Evolutionary conservation across 2,329 filamentous ascomycete genomes (phyloP), one percentile per base, ranked within the genome.

Genomic region (Aureobasidium namibiae): DNA sequence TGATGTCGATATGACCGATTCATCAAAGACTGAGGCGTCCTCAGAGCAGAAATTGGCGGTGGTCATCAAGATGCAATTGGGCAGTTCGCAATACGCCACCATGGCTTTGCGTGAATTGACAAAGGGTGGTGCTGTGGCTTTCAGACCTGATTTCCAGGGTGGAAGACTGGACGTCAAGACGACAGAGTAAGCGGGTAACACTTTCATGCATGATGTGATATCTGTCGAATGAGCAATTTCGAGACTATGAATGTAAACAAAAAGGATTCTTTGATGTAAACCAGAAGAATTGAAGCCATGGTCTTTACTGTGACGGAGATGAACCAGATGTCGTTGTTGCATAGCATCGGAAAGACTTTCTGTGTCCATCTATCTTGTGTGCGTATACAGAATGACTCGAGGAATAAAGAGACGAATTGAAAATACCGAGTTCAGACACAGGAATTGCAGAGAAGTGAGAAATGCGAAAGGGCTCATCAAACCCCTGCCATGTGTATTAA

Each of bases 81-180:
- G 84, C 1, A 84, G 85, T 50, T 91, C 88, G 68, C 87, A 90
- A 68, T 95, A 95, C 74, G 90, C 90, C 0, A 95, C 90, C 0
- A 89, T 95, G 78, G 88, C 88, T 67, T 70, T 95, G 64, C 77
- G 90, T 56, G 90, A 95, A 73, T 73, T 95, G 62, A 91, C 90
- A 78, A 87, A 85, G 67, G 74, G 73, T 42, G 83, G 85, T 2
- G 85, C 83, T 13, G 76, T 85, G 5, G 78, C 79, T 8, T 88
- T 80, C 66, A 83, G 84, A 71, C 82, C 85, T 6, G 84, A 86
- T 53, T 88, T 81, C 67, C 2, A 71, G 69, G 9, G 59, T 29
- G 48, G 48, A 52, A 52, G 48, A 29, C 18, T 52, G 16, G 24
- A 34, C 18, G 2, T 21, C 33, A 52, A n/a, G 44, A 31, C 29